Base-by-base conservation (phyloP, 768 basidiomycete species). In the Ramaria sp. region DNA sequence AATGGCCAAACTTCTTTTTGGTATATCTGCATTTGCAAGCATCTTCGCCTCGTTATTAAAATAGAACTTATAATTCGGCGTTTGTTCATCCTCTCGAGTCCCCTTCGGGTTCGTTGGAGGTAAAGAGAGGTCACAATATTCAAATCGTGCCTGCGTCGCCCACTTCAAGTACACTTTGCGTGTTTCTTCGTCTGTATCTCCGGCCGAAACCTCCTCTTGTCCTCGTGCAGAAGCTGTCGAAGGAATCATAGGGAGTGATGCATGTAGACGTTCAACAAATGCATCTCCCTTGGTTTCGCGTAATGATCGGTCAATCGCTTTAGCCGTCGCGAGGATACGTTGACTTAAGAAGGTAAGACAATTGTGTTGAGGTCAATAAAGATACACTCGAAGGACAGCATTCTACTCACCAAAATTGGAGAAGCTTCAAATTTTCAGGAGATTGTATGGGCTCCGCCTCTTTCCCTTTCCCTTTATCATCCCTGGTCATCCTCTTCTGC, bases 1-100 rank as follows among this genome's bases (percentile, higher is more conserved):
- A 58, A 97, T 96, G 9, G 93, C 93, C 56, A 96, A 73, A 1
- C 88, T 92, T 42, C 94, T 77, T 68, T 90, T 94, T 5, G 92
- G 91, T 52, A 93, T 88, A 62, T 90, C 87, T 20, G 88, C 84
- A 61, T 81, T 82, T 3, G 83, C 83, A 27, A 92, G 71, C 82
- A 89, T 85, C 27, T 89, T 76, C 20, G 87, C 88, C 65, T 93
- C 90, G 59, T 77, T 82, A 63, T 85, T 85, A 69, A 77, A 93
- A 65, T 77, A 83, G 62, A 85, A 87, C 66, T 89, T 90, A 70
- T 83, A 93, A 63, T 85, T 79, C 3, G 86, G 85, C 0, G 76
- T 67, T 16, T 57, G 55, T 24, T 72, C 66, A 58, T 83, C 82
- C 27, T 73, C 76, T 12, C 71, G 70, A 3, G 71, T 65, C 32